phyloP scores from a whole-genome alignment of 768 basidiomycete species.

The Hirschioporus abietinus region DNA sequence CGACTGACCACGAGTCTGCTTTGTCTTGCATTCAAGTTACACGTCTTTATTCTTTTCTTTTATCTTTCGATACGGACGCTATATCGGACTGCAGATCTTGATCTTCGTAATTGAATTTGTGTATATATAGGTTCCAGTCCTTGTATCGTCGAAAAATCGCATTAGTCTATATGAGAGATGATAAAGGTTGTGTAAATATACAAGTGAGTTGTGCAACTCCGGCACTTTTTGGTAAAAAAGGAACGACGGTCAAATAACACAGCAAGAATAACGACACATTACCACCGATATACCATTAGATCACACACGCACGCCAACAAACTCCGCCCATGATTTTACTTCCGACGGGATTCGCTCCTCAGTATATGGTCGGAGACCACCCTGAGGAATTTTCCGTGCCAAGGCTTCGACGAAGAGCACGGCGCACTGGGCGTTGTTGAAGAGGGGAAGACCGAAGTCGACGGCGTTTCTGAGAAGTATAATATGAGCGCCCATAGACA shows the following conservation, averaged over 20 bases:
- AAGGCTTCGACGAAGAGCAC: conserved; percentile 88
- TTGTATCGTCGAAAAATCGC: conserved; percentile 2
- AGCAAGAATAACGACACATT: neutral
- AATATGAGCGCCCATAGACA: conserved; percentile 3
- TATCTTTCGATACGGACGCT: neutral
- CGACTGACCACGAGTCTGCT: conserved; percentile 7
- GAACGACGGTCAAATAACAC: neutral
- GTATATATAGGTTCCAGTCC: neutral
- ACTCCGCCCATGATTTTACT: conserved; percentile 89
- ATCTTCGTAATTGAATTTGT: neutral
- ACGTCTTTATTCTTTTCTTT: neutral
- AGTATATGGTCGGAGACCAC: conserved; percentile 70
- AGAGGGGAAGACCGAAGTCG: conserved; percentile 87
- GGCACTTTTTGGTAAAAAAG: neutral
- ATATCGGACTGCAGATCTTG: conserved; percentile 1
- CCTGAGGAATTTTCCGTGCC: conserved; percentile 75
- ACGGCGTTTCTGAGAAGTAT: conserved; percentile 68
- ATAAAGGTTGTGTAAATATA: neutral
- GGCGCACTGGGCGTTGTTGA: conserved; percentile 88
- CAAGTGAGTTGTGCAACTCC: neutral
- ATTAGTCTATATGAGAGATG: conserved; percentile 5
- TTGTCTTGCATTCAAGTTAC: conserved; percentile 1
- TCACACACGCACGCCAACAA: conserved; percentile 57
- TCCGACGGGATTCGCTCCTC: conserved; percentile 90
- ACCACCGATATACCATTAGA: neutral